Base-by-base conservation (phyloP, 441 rosid genomes). In the Gossypium schwendimanii region DNA sequence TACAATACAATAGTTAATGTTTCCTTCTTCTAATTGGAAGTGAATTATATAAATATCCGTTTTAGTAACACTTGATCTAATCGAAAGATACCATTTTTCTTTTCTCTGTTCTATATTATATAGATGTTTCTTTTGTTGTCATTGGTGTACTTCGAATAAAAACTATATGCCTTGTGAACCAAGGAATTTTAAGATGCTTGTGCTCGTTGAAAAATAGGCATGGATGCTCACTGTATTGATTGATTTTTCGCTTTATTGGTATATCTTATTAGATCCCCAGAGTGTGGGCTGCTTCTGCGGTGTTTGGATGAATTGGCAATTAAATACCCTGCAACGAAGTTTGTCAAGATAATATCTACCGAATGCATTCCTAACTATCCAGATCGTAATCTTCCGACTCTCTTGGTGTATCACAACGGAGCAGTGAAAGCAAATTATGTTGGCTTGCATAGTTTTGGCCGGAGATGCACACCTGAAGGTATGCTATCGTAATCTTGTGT, bases 281-380 rank as follows among this genome's bases (percentile, higher is more conserved):
- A 87, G 82, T 93, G 98, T 62, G 87, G 91, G 49, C 74, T 93
- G 75, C 77, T 96, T 45, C 73, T 96, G 84, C 84, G 79, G 36
- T 93, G 97, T 77, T 66, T 96, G 79, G 97, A 96, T 44, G 97
- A 96, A 72, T 72, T 96, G 88, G 90, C 91, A 24, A 73, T 78
- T n/a, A 90, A 82, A 87, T 91, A 96, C 72, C 95, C 97, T 18
- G 96, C 87, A 1, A 93, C 99, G 0, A 93, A 96, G 85, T 96
- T 93, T 76, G 98, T 93, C 61, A 90, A 93, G 83, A 91, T 96
- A 12, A 87, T 96, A 74, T 96, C 99, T 2, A 96, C 97, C 0
- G 98, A 96, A 72, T 96, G 98, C 81, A 96, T 96, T 75, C 99
- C 97, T 0, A 93, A 92, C 63, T 96, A 91, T 75, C 98, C 98